These are phyloP conservation scores for Boletus rubropictus DNA, from an alignment of 768 basidiomycete species.

Conservation along the genomic window DNA sequence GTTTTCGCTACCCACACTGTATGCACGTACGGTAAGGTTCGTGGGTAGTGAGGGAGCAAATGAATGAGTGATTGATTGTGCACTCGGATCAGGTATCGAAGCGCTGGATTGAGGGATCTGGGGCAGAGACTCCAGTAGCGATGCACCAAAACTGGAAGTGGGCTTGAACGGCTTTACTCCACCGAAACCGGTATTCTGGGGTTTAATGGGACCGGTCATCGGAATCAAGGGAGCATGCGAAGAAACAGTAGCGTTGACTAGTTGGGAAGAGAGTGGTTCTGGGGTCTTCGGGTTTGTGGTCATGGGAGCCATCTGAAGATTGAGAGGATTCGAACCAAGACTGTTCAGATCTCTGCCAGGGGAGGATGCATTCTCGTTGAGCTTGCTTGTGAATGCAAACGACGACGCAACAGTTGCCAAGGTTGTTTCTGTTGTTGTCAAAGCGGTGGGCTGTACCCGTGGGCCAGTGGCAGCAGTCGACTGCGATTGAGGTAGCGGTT, in stretches of 20 bases:
- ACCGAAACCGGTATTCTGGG: slow-evolving; percentile 47
- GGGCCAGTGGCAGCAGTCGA: slow-evolving; percentile 28
- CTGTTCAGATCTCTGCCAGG: slow-evolving; percentile 4
- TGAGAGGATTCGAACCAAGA: slow-evolving; percentile 20
- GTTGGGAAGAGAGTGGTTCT: slow-evolving; percentile 46
- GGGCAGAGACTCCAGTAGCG: slow-evolving; percentile 67
- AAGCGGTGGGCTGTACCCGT: slow-evolving; percentile 23
- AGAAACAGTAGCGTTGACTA: slow-evolving; percentile 40
- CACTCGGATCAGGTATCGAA: slow-evolving; percentile 38
- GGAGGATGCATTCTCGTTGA: slow-evolving; percentile 18
- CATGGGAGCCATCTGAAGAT: slow-evolving; percentile 33
- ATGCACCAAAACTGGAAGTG: slow-evolving; percentile 72
- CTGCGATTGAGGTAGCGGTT: slow-evolving; percentile 28
- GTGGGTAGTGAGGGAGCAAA: slow-evolving; percentile 25
- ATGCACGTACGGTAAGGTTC: slow-evolving; percentile 9
- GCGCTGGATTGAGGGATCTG: slow-evolving; percentile 59
- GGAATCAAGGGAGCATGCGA: slow-evolving; percentile 33
- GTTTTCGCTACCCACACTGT: slow-evolving; percentile 12
- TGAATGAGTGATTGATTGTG: slow-evolving; percentile 8
- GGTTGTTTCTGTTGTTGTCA: slow-evolving; percentile 34
- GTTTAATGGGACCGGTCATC: slow-evolving; percentile 30
- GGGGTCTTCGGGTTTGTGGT: slow-evolving; percentile 41
- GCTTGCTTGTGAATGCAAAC: slow-evolving; percentile 45
- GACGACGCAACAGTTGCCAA: slow-evolving; percentile 71
- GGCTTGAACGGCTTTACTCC: slow-evolving; percentile 82